These are phyloP conservation scores for Auricularia cornea DNA, from an alignment of 768 basidiomycete species.

Conservation along the genomic window DNA sequence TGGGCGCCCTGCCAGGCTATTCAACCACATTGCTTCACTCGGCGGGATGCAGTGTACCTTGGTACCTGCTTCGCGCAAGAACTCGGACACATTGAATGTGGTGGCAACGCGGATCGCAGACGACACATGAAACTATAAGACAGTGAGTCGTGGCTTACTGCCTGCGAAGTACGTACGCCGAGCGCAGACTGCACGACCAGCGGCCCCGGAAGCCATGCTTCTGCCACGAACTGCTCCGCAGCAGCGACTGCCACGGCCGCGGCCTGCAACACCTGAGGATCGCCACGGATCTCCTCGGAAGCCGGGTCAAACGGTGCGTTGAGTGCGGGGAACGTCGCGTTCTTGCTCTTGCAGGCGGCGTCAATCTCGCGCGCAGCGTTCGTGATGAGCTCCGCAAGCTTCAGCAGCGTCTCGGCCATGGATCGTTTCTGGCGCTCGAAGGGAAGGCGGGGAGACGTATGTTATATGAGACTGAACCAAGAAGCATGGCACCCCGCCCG, in stretches of 20 bases:
- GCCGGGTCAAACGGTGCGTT: background rate
- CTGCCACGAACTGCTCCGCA: background rate
- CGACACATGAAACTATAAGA: background rate
- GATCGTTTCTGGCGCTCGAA: too few species aligned
- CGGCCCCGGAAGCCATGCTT: background rate
- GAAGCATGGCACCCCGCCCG: too few species aligned
- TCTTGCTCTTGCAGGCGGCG: background rate
- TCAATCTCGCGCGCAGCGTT: background rate
- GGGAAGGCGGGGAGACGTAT: too few species aligned
- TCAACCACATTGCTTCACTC: too few species aligned
- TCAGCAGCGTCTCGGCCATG: background rate
- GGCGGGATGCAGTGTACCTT: background rate
- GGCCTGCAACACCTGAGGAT: background rate
- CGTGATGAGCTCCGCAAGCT: background rate
- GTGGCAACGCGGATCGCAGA: background rate
- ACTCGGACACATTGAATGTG: background rate
- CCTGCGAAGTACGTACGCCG: background rate
- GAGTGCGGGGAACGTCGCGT: background rate
- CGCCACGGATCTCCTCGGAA: background rate
- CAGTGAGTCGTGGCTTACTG: background rate
- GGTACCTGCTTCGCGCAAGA: background rate
- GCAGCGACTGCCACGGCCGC: background rate
- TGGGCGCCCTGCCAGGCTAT: constrained; percentile 22
- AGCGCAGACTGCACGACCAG: background rate
- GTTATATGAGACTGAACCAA: too few species aligned